Percentiles rank a stretch among this genome's conserved stretches.
Evolutionary conservation across 1,139 yeast genomes (phyloP).

Genomic region (Casaregolazyma suthepensis): DNA sequence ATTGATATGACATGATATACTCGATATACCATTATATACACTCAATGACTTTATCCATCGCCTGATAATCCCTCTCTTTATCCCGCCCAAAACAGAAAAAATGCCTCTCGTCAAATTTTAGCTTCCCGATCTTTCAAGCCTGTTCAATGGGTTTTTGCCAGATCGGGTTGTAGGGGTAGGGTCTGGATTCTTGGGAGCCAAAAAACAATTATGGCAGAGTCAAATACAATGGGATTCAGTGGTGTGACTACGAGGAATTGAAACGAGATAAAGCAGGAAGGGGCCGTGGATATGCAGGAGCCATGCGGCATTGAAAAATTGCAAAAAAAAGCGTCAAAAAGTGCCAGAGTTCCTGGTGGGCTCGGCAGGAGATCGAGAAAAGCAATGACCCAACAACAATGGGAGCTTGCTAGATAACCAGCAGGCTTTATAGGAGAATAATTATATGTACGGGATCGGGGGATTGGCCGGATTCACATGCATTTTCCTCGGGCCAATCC

Average conservation of each 20-base stretch:
- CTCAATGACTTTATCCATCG: too few species aligned
- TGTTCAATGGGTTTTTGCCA: neutral
- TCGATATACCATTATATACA: too few species aligned
- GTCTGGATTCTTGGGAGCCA: neutral
- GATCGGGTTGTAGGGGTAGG: neutral
- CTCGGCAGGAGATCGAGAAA: constrained; percentile 1
- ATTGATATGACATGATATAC: too few species aligned
- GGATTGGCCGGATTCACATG: too few species aligned
- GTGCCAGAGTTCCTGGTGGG: neutral
- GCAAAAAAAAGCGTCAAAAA: too few species aligned
- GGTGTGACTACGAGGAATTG: neutral
- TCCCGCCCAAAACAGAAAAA: neutral
- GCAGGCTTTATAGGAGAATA: too few species aligned
- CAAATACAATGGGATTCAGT: neutral
- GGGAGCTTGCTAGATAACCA: too few species aligned
- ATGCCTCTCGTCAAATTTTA: neutral
- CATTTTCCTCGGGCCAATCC: too few species aligned
- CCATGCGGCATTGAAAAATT: neutral
- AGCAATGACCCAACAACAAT: neutral
- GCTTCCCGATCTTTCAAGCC: neutral
- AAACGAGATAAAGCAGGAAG: neutral
- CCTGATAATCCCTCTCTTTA: too few species aligned
- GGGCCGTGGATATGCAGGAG: neutral
- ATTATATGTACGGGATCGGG: too few species aligned
- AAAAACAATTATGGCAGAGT: neutral